Evolutionary conservation across 768 basidiomycete species (phyloP).

Genomic region (Podaxis sp.): DNA sequence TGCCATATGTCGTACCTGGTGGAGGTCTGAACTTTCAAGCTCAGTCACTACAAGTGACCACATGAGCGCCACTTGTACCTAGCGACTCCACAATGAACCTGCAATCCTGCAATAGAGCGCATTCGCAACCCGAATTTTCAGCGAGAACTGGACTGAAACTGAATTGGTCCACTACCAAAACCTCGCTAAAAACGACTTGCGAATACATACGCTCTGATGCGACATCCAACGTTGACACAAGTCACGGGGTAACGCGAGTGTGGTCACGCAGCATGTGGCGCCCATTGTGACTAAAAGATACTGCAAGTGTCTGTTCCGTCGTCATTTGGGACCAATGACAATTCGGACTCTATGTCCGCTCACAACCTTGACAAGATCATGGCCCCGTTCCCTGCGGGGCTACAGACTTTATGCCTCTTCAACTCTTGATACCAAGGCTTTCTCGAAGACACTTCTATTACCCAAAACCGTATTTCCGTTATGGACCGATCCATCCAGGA

Average conservation of each 20-base stretch:
- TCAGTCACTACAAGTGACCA: too few relatives aligned
- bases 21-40: too few relatives aligned
- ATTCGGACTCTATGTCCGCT: slow-evolving; percentile 8
- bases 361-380: background rate
- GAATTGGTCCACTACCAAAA: too few relatives aligned
- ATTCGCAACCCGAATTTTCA: too few relatives aligned
- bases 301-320: background rate
- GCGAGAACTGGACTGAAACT: too few relatives aligned
- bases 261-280: background rate
- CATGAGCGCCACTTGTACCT: too few relatives aligned
- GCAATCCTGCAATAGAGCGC: too few relatives aligned
- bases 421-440: slow-evolving; percentile 33
- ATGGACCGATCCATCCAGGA: slow-evolving; percentile 58
- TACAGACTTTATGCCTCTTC: background rate
- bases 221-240: too few relatives aligned
- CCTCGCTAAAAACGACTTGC: too few relatives aligned
- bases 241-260: background rate
- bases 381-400: background rate
- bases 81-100: too few relatives aligned
- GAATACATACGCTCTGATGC: too few relatives aligned
- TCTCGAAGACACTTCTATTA: slow-evolving; percentile 62
- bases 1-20: too few relatives aligned
- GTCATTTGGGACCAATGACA: slow-evolving; percentile 5
- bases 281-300: background rate
- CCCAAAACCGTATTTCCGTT: slow-evolving; percentile 82